A percentile compares a stretch with the other conserved stretches of the same genome.
Conservation (phyloP, 2,329 filamentous ascomycete species). For the Corynespora cassiicola region DNA sequence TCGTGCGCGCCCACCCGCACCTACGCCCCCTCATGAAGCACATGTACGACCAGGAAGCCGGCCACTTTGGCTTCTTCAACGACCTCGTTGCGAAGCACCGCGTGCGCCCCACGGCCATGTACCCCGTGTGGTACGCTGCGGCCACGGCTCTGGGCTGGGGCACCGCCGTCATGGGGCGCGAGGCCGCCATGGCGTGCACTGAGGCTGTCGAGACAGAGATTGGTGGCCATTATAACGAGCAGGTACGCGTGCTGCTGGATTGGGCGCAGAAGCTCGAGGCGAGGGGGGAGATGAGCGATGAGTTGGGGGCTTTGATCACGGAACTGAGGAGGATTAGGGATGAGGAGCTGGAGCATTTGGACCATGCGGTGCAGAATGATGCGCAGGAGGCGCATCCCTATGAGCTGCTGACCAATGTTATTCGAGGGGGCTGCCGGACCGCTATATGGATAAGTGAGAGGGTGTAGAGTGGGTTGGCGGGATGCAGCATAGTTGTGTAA, state of each 20-base stretch:
- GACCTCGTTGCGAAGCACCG: conserved; percentile 81
- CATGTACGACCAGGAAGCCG: conserved; percentile 97
- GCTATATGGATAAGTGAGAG: conserved; percentile 92
- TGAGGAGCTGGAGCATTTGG: conserved; percentile 95
- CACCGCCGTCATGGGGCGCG: conserved; percentile 85
- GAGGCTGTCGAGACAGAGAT: conserved; percentile 99
- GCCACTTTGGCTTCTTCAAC: conserved; percentile 88
- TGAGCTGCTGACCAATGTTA: conserved; percentile 84
- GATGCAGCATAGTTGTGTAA: conserved; percentile 7
- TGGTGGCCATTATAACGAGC: conserved; percentile 91
- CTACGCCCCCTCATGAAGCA: conserved; percentile 91
- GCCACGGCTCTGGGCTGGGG: conserved; percentile 86
- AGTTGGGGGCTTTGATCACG: conserved; percentile 74
- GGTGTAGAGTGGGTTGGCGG: conserved; percentile 52
- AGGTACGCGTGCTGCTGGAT: conserved; percentile 80
- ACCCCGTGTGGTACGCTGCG: conserved; percentile 84
- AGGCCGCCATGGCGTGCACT: conserved; percentile 98
- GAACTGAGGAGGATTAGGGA: conserved; percentile 86
- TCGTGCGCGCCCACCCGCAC: conserved; percentile 82
- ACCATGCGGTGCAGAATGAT: conserved; percentile 93
- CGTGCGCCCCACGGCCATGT: conserved; percentile 89
- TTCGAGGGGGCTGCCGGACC: conserved; percentile 86
- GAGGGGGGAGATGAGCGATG: conserved; percentile 79
- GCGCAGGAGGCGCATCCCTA: conserved; percentile 89
- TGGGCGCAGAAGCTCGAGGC: conserved; percentile 80